A percentile compares a stretch with the other conserved stretches of the same genome.
Evolutionary conservation across 2,329 filamentous ascomycete genomes (phyloP).

Genomic region (Fusarium brevicatenulatum): DNA sequence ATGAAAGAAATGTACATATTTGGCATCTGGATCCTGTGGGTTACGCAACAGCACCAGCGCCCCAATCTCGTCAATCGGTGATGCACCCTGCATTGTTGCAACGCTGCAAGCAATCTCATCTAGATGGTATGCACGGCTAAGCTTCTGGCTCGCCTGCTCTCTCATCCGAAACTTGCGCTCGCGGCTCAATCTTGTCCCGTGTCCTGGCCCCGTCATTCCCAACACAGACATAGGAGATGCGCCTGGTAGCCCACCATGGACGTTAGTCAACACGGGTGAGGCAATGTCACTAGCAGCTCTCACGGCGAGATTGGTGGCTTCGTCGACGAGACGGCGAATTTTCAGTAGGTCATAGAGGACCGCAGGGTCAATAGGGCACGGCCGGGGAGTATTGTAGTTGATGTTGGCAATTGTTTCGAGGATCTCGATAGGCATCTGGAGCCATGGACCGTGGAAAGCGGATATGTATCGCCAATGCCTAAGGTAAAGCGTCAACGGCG

Average conservation of each 20-base stretch:
- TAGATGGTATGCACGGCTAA: slow-evolving; percentile 79
- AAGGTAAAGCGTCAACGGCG: slow-evolving; percentile 23
- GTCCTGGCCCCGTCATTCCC: slow-evolving; percentile 58
- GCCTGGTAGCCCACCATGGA: slow-evolving; percentile 53
- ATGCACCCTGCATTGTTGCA: slow-evolving; percentile 83
- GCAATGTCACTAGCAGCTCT: slow-evolving; percentile 79
- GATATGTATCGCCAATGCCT: slow-evolving; percentile 90
- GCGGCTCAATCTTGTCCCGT: slow-evolving; percentile 74
- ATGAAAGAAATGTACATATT: slow-evolving; percentile 93
- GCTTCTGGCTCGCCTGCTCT: slow-evolving; percentile 81
- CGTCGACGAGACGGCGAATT: slow-evolving; percentile 81
- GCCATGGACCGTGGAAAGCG: slow-evolving; percentile 84
- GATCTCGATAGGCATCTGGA: slow-evolving; percentile 80
- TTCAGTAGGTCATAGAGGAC: slow-evolving; percentile 87
- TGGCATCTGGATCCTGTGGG: slow-evolving; percentile 75
- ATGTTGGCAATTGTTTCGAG: slow-evolving; percentile 81
- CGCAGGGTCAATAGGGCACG: slow-evolving; percentile 80
- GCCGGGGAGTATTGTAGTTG: slow-evolving; percentile 81
- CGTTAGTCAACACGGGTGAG: slow-evolving; percentile 69
- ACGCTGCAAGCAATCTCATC: slow-evolving; percentile 88
- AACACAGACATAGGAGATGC: slow-evolving; percentile 32
- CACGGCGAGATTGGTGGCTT: slow-evolving; percentile 80
- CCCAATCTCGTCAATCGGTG: slow-evolving; percentile 80
- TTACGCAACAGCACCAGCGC: slow-evolving; percentile 76
- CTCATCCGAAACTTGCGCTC: slow-evolving; percentile 83